Evolutionary conservation across 805 yeast genomes (phyloP).

Genomic region (Candida piceae): DNA sequence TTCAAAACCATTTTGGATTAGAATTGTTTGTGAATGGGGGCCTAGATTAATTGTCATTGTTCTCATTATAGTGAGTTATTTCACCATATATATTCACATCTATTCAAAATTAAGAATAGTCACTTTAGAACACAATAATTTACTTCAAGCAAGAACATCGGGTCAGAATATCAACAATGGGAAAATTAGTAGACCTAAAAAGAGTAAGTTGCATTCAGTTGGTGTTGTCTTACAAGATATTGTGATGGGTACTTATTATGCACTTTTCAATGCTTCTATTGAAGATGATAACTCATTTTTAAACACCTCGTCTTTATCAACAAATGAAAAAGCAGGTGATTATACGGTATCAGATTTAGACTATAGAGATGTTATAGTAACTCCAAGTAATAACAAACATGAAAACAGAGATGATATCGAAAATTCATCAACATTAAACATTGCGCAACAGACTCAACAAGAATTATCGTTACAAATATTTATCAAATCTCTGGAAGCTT

Average conservation of each 20-base stretch:
- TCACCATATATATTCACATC: conserved; percentile 16
- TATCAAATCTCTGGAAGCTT: conserved; percentile 11
- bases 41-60: conserved; percentile 9
- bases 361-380: conserved; percentile 2
- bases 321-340: not conserved
- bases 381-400: not conserved
- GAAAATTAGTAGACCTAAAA: too few species aligned
- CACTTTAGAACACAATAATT: conserved; percentile 8
- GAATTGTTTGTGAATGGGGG: conserved; percentile 16
- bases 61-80: conserved; percentile 13
- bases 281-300: conserved; percentile 6
- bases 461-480: conserved; percentile 10
- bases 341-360: not conserved
- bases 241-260: conserved; percentile 12
- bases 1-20: conserved; percentile 13
- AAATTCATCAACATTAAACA: not conserved
- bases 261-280: conserved; percentile 11
- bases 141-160: conserved; percentile 1
- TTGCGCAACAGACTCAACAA: conserved; percentile 3
- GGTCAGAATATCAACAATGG: too few species aligned
- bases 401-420: not conserved
- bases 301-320: not conserved
- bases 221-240: conserved; percentile 4
- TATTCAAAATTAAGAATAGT: conserved; percentile 10
- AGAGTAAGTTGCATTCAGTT: too few species aligned